Percentiles rank a stretch among this genome's conserved stretches.
phyloP scores from a whole-genome alignment of 2,329 filamentous ascomycete species.

The Ascochyta rabiei region DNA sequence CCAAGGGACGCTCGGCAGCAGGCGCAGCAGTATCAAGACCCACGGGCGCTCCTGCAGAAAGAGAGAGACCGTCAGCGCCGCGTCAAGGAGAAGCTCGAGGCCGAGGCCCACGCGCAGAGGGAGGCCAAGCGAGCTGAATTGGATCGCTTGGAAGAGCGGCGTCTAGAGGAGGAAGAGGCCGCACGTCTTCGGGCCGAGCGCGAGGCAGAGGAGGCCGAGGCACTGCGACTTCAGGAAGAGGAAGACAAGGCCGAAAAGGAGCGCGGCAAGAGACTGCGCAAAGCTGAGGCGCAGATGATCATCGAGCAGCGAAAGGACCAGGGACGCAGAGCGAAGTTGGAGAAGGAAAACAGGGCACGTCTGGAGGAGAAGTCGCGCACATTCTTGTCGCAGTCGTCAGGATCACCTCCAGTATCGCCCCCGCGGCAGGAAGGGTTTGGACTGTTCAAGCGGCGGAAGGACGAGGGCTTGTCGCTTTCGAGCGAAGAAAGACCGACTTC shows the following conservation, averaged over 20 bases:
- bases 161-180: constrained; percentile 38
- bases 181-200: constrained; percentile 33
- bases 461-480: constrained; percentile 31
- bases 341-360: constrained; percentile 33
- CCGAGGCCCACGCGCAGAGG: constrained; percentile 38
- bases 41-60: constrained; percentile 39
- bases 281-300: constrained; percentile 35
- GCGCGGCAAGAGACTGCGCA: constrained; percentile 40
- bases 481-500: constrained; percentile 24
- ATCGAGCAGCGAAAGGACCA: constrained; percentile 40
- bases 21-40: constrained; percentile 39
- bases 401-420: constrained; percentile 38
- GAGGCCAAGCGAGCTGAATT: constrained; percentile 41
- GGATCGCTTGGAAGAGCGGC: constrained; percentile 33
- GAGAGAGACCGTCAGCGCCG: constrained; percentile 41
- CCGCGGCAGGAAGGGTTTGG: constrained; percentile 41
- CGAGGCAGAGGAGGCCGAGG: constrained; percentile 38
- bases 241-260: constrained; percentile 41
- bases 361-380: constrained; percentile 34
- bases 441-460: constrained; percentile 43
- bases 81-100: constrained; percentile 39
- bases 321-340: constrained; percentile 30
- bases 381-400: constrained; percentile 27
- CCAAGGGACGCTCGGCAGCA: constrained; percentile 27
- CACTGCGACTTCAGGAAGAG: constrained; percentile 36